Conservation (phyloP, 139 green algal species). For the Volvox reticuliferus region DNA sequence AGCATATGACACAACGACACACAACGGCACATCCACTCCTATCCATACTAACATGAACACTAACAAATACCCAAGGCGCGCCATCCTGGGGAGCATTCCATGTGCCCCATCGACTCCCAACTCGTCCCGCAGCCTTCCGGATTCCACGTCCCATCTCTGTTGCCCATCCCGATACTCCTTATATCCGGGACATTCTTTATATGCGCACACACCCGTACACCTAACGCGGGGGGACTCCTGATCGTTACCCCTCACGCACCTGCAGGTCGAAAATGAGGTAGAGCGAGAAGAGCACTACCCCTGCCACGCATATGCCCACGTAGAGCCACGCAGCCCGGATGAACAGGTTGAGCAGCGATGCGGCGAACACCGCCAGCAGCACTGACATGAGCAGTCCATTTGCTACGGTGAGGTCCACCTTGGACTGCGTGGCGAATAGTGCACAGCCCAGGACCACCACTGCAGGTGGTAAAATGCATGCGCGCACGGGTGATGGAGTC, state of each 20-base stretch:
- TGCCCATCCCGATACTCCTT: too few species aligned
- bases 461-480: neutral
- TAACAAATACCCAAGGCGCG: neutral
- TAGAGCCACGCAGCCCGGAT: constrained; percentile 29
- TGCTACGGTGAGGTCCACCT: constrained; percentile 38
- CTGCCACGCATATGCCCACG: neutral
- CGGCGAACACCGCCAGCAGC: constrained; percentile 34
- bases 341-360: constrained; percentile 43
- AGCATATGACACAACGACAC: too few species aligned
- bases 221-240: too few species aligned
- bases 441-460: constrained; percentile 38
- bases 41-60: too few species aligned
- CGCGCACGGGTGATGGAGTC: neutral
- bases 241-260: neutral
- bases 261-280: constrained; percentile 59
- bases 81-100: too few species aligned
- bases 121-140: neutral
- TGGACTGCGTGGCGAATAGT: constrained; percentile 23
- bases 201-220: too few species aligned
- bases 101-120: too few species aligned
- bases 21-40: neutral
- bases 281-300: constrained; percentile 46
- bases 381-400: constrained; percentile 37
- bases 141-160: too few species aligned
- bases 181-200: too few species aligned